A percentile compares a stretch with the other conserved stretches of the same genome.
phyloP scores from a whole-genome alignment of 2,329 filamentous ascomycete genomes.

The Zymoseptoria crescenta region DNA sequence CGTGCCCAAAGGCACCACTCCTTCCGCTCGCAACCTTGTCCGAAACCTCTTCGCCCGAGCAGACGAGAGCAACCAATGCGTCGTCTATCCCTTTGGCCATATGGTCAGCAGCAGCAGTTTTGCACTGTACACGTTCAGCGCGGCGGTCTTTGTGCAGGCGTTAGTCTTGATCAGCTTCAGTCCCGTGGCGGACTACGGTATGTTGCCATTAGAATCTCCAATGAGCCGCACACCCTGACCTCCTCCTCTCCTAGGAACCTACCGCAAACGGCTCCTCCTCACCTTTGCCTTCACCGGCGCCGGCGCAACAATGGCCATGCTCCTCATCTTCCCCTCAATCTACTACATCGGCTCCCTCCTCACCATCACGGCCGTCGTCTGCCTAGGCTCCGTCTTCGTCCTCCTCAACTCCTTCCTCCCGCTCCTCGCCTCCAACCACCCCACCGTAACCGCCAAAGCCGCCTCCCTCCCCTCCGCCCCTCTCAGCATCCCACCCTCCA shows the following conservation, averaged over 20 bases:
- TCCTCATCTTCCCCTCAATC: constrained; percentile 63
- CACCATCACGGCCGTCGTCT: constrained; percentile 79
- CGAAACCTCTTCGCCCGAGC: constrained; percentile 25
- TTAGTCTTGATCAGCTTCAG: constrained; percentile 88
- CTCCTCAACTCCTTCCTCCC: constrained; percentile 91
- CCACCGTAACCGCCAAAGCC: constrained; percentile 33
- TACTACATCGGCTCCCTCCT: constrained; percentile 73
- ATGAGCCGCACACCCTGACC: background rate
- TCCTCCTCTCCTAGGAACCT: constrained; percentile 36
- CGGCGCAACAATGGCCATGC: constrained; percentile 69
- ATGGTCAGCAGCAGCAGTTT: constrained; percentile 89
- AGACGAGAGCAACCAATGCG: constrained; percentile 53
- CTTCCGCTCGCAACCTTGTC: background rate
- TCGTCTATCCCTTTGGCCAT: constrained; percentile 67
- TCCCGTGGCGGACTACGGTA: constrained; percentile 85
- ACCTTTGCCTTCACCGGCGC: constrained; percentile 73
- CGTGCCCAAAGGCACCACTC: constrained; percentile 4
- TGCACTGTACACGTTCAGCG: constrained; percentile 89
- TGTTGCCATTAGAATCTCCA: constrained; percentile 20
- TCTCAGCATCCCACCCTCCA: background rate
- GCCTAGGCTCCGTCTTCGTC: constrained; percentile 89
- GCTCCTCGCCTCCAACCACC: constrained; percentile 75
- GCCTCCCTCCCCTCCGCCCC: background rate
- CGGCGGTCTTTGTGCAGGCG: constrained; percentile 78
- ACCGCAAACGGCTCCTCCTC: constrained; percentile 77